These are phyloP conservation scores for Xylaria hypoxylon DNA, from an alignment of 2,329 filamentous ascomycete species.

Conservation along the genomic window DNA sequence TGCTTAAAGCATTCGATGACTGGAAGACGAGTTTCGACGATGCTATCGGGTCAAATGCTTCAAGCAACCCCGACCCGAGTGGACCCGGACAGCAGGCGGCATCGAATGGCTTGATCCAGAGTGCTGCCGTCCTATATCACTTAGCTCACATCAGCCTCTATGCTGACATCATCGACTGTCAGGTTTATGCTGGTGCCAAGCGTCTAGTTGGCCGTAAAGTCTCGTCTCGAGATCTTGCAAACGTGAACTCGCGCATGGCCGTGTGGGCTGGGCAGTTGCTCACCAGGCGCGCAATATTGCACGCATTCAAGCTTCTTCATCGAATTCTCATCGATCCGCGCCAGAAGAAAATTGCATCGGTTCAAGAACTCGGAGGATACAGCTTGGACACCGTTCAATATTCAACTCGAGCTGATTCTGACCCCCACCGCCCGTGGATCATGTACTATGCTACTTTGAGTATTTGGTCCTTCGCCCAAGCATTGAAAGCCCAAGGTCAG, in stretches of 20 bases:
- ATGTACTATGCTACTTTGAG: conserved; percentile 87
- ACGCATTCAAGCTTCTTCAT: conserved; percentile 83
- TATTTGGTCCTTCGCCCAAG: conserved; percentile 89
- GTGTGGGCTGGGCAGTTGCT: conserved; percentile 80
- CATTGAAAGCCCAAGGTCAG: conserved; percentile 69
- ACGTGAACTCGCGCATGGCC: conserved; percentile 80
- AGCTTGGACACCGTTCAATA: conserved; percentile 65
- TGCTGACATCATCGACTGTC: conserved; percentile 88
- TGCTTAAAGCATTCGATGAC: conserved; percentile 84
- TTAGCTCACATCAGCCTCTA: conserved; percentile 90
- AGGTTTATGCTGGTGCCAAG: conserved; percentile 85
- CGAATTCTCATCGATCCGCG: conserved; percentile 75
- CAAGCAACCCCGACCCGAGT: conserved; percentile 53
- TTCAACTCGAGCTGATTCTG: conserved; percentile 79
- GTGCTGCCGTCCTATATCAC: conserved; percentile 83
- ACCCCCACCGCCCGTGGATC: conserved; percentile 90
- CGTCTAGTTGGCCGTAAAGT: conserved; percentile 83
- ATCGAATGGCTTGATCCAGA: conserved; percentile 75
- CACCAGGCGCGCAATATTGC: conserved; percentile 84
- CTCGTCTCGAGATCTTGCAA: conserved; percentile 78
- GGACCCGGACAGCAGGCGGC: conserved; percentile 63
- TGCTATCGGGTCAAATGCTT: conserved; percentile 62
- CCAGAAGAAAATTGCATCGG: conserved; percentile 45
- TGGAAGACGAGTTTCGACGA: conserved; percentile 89
- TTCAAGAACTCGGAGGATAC: conserved; percentile 42